Evolutionary conservation across 495 filamentous ascomycete genomes (phyloP), one percentile per base, ranked within the genome.

Genomic region (Trichocladium antarcticum): DNA sequence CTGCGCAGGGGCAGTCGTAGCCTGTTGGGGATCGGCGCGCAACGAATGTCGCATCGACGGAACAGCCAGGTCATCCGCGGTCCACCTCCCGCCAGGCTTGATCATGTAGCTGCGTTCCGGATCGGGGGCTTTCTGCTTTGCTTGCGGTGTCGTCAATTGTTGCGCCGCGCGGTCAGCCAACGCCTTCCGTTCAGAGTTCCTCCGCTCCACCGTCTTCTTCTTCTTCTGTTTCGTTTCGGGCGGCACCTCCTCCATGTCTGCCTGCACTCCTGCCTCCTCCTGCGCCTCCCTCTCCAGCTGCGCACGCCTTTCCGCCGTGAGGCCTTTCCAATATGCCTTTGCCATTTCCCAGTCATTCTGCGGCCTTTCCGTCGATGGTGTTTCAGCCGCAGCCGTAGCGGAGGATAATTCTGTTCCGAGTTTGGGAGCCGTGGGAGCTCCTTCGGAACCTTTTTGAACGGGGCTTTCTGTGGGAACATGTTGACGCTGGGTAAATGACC

Each of bases 261-360:
- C 67, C 6, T 72, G 65, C 4, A 69, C 64, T 1, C 69, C 72
- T 9, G 68, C 74, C 31, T 72, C 70, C 47, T 72, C 68, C 9
- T 61, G 34, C 22, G 78, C 75, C 52, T 80, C 75, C 12, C 61
- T 64, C 52, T 81, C 78, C 14, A 83, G 62, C 53, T 79, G 70
- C 12, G 69, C 63, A 49, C 76, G 74, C 58, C 73, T 73, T 35
- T 79, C 72, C 15, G 72, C 68, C 29, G 70, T 77, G n/a, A 85
- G 64, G 32, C 73, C 73, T 36, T 70, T 74, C 83, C 79, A 84
- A 55, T 78, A 83, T 3, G 73, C 69, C 57, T 81, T 82, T 15
- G 76, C 74, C 47, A 64, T 64, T 32, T 80, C 73, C 82, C 80
- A 84, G 32, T 77, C 79, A 55, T 72, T 66, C 41, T 68, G 63